Conservation (phyloP, 768 basidiomycete genomes). For the Kwoniella europaea region DNA sequence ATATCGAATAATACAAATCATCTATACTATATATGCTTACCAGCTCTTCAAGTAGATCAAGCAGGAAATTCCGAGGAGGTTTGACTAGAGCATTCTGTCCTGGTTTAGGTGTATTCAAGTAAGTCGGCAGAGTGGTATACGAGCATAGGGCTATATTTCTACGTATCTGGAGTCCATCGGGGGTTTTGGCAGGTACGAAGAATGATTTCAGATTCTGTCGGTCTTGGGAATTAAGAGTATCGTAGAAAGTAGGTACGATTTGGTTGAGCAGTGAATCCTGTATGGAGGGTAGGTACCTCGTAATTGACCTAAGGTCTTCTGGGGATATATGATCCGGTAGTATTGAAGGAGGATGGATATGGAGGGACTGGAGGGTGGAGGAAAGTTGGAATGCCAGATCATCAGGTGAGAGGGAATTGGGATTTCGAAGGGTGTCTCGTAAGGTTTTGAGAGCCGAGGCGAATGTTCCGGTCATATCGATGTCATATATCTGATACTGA, state of each 20-base stretch:
- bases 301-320: constrained; percentile 22
- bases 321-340: neutral
- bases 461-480: constrained; percentile 23
- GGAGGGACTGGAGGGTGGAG: constrained; percentile 24
- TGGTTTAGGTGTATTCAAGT: constrained; percentile 59
- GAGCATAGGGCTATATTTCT: constrained; percentile 54
- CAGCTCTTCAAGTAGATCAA: constrained; percentile 66
- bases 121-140: constrained; percentile 70
- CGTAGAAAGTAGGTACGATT: constrained; percentile 73
- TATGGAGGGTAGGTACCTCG: constrained; percentile 62
- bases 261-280: constrained; percentile 71
- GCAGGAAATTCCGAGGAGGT: constrained; percentile 58
- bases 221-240: constrained; percentile 61
- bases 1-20: constrained; percentile 67
- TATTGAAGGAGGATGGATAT: constrained; percentile 36
- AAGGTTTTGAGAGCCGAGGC: constrained; percentile 27
- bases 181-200: constrained; percentile 59
- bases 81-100: constrained; percentile 14
- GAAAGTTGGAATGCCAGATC: constrained; percentile 26
- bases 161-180: constrained; percentile 4
- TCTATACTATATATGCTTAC: constrained; percentile 71
- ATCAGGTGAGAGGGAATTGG: constrained; percentile 11
- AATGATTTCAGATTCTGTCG: constrained; percentile 67
- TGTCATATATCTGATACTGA: neutral
- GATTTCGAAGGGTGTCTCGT: constrained; percentile 37